Percentiles rank a stretch among this genome's conserved stretches.
These are phyloP conservation scores for Fomes fomentarius DNA, from an alignment of 1,284 basidiomycete genomes.

Conservation along the genomic window DNA sequence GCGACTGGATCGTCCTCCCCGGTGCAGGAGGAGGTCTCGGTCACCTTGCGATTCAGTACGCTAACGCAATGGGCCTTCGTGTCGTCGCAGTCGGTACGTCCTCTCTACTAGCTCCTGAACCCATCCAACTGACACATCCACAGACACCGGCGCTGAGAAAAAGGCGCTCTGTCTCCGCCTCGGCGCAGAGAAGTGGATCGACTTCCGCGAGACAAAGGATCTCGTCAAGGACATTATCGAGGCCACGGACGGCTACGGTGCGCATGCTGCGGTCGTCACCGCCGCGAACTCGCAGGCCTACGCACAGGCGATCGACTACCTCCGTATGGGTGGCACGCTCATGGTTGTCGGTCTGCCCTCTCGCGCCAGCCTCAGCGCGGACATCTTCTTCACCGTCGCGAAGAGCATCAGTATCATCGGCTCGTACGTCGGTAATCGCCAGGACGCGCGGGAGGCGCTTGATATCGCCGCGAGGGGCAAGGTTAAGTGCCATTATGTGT, in stretches of 20 bases:
- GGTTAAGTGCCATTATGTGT: conserved; percentile 64
- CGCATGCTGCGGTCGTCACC: conserved; percentile 77
- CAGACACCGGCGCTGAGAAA: conserved; percentile 79
- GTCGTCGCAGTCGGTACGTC: conserved; percentile 75
- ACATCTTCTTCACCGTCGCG: conserved; percentile 81
- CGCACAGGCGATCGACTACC: conserved; percentile 74
- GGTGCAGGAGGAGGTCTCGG: conserved; percentile 80
- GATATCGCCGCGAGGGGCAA: conserved; percentile 75
- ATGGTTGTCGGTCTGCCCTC: conserved; percentile 81
- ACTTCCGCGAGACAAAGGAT: conserved; percentile 71
- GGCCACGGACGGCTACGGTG: conserved; percentile 71
- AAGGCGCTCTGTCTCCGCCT: conserved; percentile 68
- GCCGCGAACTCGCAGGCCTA: conserved; percentile 65
- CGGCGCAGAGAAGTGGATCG: conserved; percentile 81
- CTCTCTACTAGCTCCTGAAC: not conserved
- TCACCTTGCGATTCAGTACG: conserved; percentile 80
- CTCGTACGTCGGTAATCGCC: conserved; percentile 77
- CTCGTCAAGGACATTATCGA: conserved; percentile 65
- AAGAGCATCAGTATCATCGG: conserved; percentile 73
- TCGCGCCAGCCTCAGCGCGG: conserved; percentile 60
- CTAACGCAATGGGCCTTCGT: conserved; percentile 74
- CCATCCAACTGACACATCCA: not conserved
- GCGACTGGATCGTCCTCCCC: conserved; percentile 82
- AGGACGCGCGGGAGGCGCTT: conserved; percentile 78
- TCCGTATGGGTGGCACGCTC: conserved; percentile 67